Evolutionary conservation across 257 asterid species (phyloP), one percentile per base, ranked within the genome.

Genomic region (Dorcoceras hygrometricum): DNA sequence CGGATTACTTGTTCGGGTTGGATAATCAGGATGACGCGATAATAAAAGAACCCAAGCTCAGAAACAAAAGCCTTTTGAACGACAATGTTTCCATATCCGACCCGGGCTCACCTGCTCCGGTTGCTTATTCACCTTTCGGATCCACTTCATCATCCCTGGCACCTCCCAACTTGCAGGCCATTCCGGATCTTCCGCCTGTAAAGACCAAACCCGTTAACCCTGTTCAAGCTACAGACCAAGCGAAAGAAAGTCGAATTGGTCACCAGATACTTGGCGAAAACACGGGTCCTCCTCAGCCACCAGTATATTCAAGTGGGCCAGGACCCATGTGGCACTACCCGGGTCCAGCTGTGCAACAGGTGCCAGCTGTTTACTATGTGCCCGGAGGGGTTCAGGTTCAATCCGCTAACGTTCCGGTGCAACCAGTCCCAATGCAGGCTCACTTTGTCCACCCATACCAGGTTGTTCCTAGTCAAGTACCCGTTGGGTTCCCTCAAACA

Each of bases 1-100:
- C 98, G 29, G 96, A 92, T 76, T 92, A 92, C 66, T 43, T 89
- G 10, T 87, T 92, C 82, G 97, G 98, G 74, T 59, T 92, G 87
- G 97, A 89, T 19, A 82, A 76, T 71, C 71, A 95, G 2, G 95
- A 91, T 11, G 96, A 91, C 57, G 63, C 78, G 2, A n/a, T 74
- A 18, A n/a, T 74, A 18, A 76, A 54, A 79, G 95, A 10, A 73
- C 28, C 73, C 31, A 85, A 74, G 43, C 18, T 78, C 27, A 78
- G 62, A 32, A 74, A 63, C 58, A 81, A 65, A 59, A 73, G 60
- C 75, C 70, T 62, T 2, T 54, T 58, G 24, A 73, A 78, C 73
- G 96, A 89, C 58, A 82, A 61, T 68, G 64, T 80, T 2, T 82
- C 88, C 26, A 61, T 73, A 51, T 88, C 90, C 25, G 95, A 89